Evolutionary conservation across 345 rosid genomes (phyloP), one percentile per base, ranked within the genome.

Genomic region (Cochlearia excelsa): DNA sequence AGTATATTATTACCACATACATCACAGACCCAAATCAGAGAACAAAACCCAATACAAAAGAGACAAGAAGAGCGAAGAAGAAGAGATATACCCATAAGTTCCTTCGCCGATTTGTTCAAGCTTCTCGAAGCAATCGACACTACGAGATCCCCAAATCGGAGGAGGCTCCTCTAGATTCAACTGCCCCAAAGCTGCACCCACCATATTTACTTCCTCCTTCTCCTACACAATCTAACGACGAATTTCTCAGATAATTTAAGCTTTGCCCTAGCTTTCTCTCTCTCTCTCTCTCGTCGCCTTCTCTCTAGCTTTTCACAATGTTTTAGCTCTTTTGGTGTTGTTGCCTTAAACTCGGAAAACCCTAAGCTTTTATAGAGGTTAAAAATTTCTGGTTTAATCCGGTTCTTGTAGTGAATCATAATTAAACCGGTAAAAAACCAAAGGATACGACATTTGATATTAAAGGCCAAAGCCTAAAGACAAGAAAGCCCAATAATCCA

Each of bases 81-180:
- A 27, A 48, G 26, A 50, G 1, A 16, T 16, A 16, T 61, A 85
- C 92, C 95, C 92, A 51, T 87, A 87, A 64, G 95, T 87, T 50
- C 95, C 95, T 77, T 87, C 92, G 28, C 95, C 88, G 74, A 87
- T 83, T 72, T 84, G 95, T 70, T 87, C 91, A 41, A 87, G 77
- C 62, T 83, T 85, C 70, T 87, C 89, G 72, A 87, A 87, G 74
- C 89, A 81, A 66, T 87, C 88, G 4, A 87, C 89, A 63, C 89
- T 83, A 47, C 95, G 80, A 50, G 92, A 87, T 27, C 95, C 95
- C 92, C 87, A 81, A 4, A 76, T 68, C 31, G 85, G 84, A 0
- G 86, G 80, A 4, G 80, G 74, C 78, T 85, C 92, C 49, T 77
- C 81, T 1, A 81, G 46, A 61, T 87, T 87, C 45, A 87, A 78